Percentiles rank a stretch among this genome's conserved stretches.
Evolutionary conservation across 2,329 filamentous ascomycete genomes (phyloP).

Genomic region (Fusarium vanettenii): DNA sequence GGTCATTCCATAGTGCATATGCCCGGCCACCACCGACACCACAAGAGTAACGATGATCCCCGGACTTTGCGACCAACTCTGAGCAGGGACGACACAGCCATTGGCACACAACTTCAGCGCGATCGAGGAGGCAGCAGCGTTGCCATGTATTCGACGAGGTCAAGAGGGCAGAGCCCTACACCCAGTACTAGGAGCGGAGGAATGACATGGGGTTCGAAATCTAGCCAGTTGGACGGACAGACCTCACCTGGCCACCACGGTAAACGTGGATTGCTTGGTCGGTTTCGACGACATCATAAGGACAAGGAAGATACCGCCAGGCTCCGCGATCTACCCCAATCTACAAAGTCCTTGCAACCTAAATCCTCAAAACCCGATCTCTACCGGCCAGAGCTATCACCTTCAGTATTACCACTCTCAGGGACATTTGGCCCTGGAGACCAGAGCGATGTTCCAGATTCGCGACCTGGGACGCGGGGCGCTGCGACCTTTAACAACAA

Average conservation of each 20-base stretch:
- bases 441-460: constrained; percentile 45
- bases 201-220: constrained; percentile 58
- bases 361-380: constrained; percentile 63
- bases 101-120: constrained; percentile 55
- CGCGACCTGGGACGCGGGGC: constrained; percentile 45
- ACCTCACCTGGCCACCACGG: constrained; percentile 68
- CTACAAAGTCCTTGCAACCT: constrained; percentile 63
- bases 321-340: constrained; percentile 62
- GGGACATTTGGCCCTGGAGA: constrained; percentile 45
- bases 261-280: constrained; percentile 63
- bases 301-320: constrained; percentile 59
- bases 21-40: constrained; percentile 75
- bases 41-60: constrained; percentile 75
- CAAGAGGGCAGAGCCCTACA: constrained; percentile 83
- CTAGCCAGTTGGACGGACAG: constrained; percentile 64
- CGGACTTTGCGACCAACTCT: constrained; percentile 76
- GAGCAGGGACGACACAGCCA: constrained; percentile 78
- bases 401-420: constrained; percentile 50
- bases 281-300: constrained; percentile 64
- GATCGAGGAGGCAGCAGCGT: constrained; percentile 64
- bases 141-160: constrained; percentile 58
- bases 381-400: constrained; percentile 52
- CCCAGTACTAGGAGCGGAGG: constrained; percentile 76
- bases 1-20: constrained; percentile 73
- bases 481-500: constrained; percentile 71